A percentile compares a stretch with the other conserved stretches of the same genome.
Evolutionary conservation across 495 filamentous ascomycete species (phyloP).

Genomic region (Aspergillus hancockii): DNA sequence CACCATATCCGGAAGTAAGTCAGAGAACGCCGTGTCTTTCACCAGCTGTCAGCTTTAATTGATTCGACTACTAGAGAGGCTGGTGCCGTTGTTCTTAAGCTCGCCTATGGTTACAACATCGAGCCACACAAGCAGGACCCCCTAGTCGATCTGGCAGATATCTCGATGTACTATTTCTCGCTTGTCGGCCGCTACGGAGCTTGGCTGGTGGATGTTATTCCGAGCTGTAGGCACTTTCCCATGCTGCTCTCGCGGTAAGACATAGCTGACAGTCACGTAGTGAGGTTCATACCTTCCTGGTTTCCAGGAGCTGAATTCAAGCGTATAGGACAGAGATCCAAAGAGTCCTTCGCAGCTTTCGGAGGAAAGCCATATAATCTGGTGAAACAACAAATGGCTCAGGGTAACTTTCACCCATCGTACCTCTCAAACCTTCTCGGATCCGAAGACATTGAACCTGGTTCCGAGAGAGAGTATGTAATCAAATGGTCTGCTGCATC

Average conservation of each 20-base stretch:
- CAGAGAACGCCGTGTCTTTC: neutral
- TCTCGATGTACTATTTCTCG: conserved; percentile 42
- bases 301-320: conserved; percentile 50
- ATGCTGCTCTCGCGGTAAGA: neutral
- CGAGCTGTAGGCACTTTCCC: conserved; percentile 1
- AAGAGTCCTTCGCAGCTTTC: conserved; percentile 21
- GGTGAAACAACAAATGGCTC: conserved; percentile 44
- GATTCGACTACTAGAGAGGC: conserved; percentile 6
- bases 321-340: conserved; percentile 33
- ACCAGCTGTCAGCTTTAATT: neutral
- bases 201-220: conserved; percentile 46
- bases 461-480: conserved; percentile 28
- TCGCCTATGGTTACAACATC: conserved; percentile 49
- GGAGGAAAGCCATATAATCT: conserved; percentile 42
- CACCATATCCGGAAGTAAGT: neutral
- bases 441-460: conserved; percentile 17
- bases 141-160: conserved; percentile 37
- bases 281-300: conserved; percentile 42
- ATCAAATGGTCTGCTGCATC: conserved; percentile 52
- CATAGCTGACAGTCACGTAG: conserved; percentile 1
- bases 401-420: conserved; percentile 30
- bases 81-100: conserved; percentile 46
- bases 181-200: conserved; percentile 39
- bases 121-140: conserved; percentile 41
- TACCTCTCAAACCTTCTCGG: conserved; percentile 40